phyloP scores from a whole-genome alignment of 1,284 basidiomycete genomes.

The Omphalotus olearius region DNA sequence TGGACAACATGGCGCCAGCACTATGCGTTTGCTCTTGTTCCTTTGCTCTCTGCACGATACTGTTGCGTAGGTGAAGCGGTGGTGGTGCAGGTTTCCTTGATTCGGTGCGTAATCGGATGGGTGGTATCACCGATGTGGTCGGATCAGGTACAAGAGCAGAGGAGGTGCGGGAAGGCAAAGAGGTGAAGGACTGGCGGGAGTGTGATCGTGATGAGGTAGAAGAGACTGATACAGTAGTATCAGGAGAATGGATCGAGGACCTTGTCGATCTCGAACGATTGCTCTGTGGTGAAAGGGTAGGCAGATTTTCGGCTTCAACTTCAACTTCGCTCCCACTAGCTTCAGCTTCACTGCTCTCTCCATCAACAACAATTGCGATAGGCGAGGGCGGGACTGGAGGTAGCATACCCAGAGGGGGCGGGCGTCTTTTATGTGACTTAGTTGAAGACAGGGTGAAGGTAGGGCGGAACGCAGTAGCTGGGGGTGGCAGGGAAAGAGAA shows the following conservation, averaged over 20 bases:
- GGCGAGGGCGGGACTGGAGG: constrained; percentile 73
- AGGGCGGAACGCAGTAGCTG: constrained; percentile 40
- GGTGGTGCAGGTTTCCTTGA: constrained; percentile 50
- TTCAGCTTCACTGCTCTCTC: constrained; percentile 18
- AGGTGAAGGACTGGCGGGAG: not conserved
- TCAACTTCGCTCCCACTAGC: not conserved
- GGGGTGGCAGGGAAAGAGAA: constrained; percentile 29
- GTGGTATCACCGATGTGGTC: constrained; percentile 21
- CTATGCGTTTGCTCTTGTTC: constrained; percentile 19
- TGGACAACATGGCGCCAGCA: constrained; percentile 16
- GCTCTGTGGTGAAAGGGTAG: constrained; percentile 15
- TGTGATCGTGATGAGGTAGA: constrained; percentile 4
- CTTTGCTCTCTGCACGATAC: constrained; percentile 23
- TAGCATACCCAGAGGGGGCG: constrained; percentile 52
- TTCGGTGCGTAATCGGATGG: constrained; percentile 45
- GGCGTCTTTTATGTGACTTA: constrained; percentile 54
- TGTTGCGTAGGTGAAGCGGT: constrained; percentile 46
- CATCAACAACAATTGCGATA: constrained; percentile 40
- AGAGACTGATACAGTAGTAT: not conserved
- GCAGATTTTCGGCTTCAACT: constrained; percentile 16
- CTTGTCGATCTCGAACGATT: not conserved
- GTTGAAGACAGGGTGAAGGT: constrained; percentile 47
- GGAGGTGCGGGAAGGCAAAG: constrained; percentile 3
- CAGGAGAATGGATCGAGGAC: not conserved
- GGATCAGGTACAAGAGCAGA: constrained; percentile 2